Conservation (phyloP, 352 stramenopile species). For the Phytophthora fragariaefolia region DNA sequence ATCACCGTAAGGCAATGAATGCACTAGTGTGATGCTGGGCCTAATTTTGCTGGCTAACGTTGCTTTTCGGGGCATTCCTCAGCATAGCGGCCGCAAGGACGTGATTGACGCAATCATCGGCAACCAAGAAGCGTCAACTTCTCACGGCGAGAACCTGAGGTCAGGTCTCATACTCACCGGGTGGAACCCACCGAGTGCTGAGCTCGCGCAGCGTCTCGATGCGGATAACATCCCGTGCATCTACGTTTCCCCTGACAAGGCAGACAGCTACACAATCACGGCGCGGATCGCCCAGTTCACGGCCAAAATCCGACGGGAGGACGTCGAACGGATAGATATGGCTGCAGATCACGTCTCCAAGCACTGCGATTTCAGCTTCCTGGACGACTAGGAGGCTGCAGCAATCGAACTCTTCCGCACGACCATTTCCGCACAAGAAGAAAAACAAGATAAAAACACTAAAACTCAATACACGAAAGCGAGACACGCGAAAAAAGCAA, state of each 20-base stretch:
- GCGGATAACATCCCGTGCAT: slow-evolving; percentile 88
- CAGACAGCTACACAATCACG: slow-evolving; percentile 89
- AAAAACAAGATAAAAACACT: slow-evolving; percentile 7
- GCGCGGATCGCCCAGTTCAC: slow-evolving; percentile 82
- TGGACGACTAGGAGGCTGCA: slow-evolving; percentile 42
- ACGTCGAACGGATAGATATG: slow-evolving; percentile 77
- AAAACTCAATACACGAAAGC: slow-evolving; percentile 1
- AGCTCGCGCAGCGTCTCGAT: slow-evolving; percentile 73
- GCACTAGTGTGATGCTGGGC: not conserved
- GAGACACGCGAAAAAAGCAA: slow-evolving; percentile 21
- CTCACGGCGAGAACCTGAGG: slow-evolving; percentile 70
- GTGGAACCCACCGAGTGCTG: slow-evolving; percentile 76
- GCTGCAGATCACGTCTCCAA: slow-evolving; percentile 81
- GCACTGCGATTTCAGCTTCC: slow-evolving; percentile 85
- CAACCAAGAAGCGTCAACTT: slow-evolving; percentile 79
- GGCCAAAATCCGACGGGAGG: slow-evolving; percentile 81
- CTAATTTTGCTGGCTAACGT: slow-evolving; percentile 2
- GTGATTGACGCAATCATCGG: slow-evolving; percentile 89
- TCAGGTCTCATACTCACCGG: slow-evolving; percentile 85
- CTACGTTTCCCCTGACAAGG: slow-evolving; percentile 83
- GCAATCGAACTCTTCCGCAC: slow-evolving; percentile 2
- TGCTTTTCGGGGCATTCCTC: slow-evolving; percentile 22
- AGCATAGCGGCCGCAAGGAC: slow-evolving; percentile 84
- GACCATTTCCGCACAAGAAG: not conserved
- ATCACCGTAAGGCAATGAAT: slow-evolving; percentile 74